Base-by-base conservation (phyloP, 345 rosid species). In the Pistacia integerrima region DNA sequence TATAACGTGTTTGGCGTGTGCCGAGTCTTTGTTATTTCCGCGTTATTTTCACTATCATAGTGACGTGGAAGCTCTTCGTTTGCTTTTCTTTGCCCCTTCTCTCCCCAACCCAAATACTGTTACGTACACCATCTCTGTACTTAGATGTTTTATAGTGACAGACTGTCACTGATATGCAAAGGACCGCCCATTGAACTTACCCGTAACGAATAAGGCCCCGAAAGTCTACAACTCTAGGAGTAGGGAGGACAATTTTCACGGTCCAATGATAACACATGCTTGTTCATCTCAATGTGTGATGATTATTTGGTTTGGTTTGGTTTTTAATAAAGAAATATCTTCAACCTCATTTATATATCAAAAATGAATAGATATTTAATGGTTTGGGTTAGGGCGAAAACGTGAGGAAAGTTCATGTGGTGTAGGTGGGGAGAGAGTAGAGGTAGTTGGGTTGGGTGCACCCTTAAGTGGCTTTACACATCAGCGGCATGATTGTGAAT, bases 1-100 rank as follows among this genome's bases (percentile, higher is more conserved):
- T 14, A 33, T 54, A 74, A 67, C 75, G 77, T 60, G 81, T 65
- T 84, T 10, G 69, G 70, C 46, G 72, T 74, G 84, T 72, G 64
- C 52, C 28, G 16, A 41, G 51, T 46, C n/a, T 60, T 66, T 48
- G 46, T 74, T 55, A 62, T 44, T 36, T 64, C 62, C 77, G 71
- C 62, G 74, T 1, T 63, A 41, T 35, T 71, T 75, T 72, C 28
- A 33, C 30, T 13, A 49, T 16, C 8, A 1, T 44, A 49, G 55
- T 12, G 10, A 59, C 49, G 74, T 73, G 77, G 70, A 56, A 17
- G 70, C 14, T 58, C 9, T 0, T 22, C 11, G 41, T 71, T 38
- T 20, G 65, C 3, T 18, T 20, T n/a, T 2, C 3, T 46, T 5
- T 30, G 2, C 2, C 3, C 13, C 28, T 46, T 17, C 49, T 14